These are phyloP conservation scores for Pseudogymnoascus sp. DNA, from an alignment of 2,329 filamentous ascomycete species.

Conservation along the genomic window DNA sequence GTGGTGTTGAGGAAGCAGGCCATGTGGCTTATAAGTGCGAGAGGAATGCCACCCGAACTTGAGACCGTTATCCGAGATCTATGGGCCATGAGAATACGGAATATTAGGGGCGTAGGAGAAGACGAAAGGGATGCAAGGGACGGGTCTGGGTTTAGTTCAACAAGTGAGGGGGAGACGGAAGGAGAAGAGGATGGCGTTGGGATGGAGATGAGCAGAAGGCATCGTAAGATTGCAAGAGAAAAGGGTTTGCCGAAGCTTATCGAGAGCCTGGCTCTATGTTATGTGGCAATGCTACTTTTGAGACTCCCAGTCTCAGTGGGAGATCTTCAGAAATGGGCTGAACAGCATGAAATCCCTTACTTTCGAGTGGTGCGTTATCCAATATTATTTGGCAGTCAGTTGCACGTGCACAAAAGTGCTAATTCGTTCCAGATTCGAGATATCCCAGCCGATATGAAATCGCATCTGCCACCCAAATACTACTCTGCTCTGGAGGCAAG, in stretches of 20 bases:
- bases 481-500: conserved; percentile 50
- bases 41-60: conserved; percentile 63
- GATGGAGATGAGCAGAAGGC: conserved; percentile 25
- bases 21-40: conserved; percentile 51
- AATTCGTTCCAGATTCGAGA: conserved; percentile 39
- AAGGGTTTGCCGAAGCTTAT: conserved; percentile 55
- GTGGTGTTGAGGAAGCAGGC: conserved; percentile 78
- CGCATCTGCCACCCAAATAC: conserved; percentile 56
- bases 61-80: conserved; percentile 76
- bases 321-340: conserved; percentile 64
- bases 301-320: conserved; percentile 69
- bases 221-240: conserved; percentile 13
- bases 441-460: conserved; percentile 58
- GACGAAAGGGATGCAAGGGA: conserved; percentile 22
- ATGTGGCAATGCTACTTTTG: conserved; percentile 69
- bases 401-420: background rate
- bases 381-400: background rate
- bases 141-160: conserved; percentile 26
- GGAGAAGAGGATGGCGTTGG: conserved; percentile 20
- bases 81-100: conserved; percentile 56
- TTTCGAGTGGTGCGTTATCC: conserved; percentile 51
- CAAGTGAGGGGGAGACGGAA: conserved; percentile 14
- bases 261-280: conserved; percentile 72
- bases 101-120: conserved; percentile 25
- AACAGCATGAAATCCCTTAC: conserved; percentile 62